phyloP scores from a whole-genome alignment of 148 eudicot species.

The Chenopodium berlandieri region DNA sequence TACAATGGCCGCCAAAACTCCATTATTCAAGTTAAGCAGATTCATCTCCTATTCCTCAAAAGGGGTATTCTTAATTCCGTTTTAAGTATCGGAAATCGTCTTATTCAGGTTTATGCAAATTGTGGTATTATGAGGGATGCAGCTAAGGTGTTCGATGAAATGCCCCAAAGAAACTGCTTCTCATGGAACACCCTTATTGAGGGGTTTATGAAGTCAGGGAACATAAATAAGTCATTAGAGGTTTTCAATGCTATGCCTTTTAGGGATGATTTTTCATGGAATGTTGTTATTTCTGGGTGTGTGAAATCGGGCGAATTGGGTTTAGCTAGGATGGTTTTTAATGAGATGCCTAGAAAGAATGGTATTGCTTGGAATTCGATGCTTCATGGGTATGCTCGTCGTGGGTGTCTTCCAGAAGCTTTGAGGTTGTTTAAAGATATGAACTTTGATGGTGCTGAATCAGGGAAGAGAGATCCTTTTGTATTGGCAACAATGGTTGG shows the following conservation, averaged over 20 bases:
- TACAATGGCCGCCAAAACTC: slow-evolving; percentile 40
- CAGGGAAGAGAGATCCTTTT: slow-evolving; percentile 45
- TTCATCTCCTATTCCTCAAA: slow-evolving; percentile 73
- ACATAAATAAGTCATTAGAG: slow-evolving; percentile 29
- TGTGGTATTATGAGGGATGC: slow-evolving; percentile 51
- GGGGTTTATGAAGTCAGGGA: slow-evolving; percentile 57
- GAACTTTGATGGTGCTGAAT: slow-evolving; percentile 34
- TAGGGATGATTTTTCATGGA: slow-evolving; percentile 81
- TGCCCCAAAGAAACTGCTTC: slow-evolving; percentile 58
- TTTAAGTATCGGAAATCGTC: slow-evolving; percentile 59
- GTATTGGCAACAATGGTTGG: slow-evolving; percentile 66
- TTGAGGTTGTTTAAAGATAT: slow-evolving; percentile 59
- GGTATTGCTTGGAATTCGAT: slow-evolving; percentile 72
- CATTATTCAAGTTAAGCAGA: slow-evolving; percentile 52
- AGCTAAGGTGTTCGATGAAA: slow-evolving; percentile 68
- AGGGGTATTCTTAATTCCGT: slow-evolving; percentile 55
- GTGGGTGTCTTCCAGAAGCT: slow-evolving; percentile 56
- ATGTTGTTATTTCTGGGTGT: slow-evolving; percentile 59
- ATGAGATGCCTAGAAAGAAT: slow-evolving; percentile 77
- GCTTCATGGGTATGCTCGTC: slow-evolving; percentile 71
- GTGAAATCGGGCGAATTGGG: slow-evolving; percentile 57
- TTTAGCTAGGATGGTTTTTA: slow-evolving; percentile 46
- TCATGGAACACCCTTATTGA: slow-evolving; percentile 70
- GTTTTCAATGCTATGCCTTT: slow-evolving; percentile 57
- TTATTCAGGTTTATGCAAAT: slow-evolving; percentile 58